phyloP scores from a whole-genome alignment of 2,329 filamentous ascomycete species.

The Ambrosiella xylebori region DNA sequence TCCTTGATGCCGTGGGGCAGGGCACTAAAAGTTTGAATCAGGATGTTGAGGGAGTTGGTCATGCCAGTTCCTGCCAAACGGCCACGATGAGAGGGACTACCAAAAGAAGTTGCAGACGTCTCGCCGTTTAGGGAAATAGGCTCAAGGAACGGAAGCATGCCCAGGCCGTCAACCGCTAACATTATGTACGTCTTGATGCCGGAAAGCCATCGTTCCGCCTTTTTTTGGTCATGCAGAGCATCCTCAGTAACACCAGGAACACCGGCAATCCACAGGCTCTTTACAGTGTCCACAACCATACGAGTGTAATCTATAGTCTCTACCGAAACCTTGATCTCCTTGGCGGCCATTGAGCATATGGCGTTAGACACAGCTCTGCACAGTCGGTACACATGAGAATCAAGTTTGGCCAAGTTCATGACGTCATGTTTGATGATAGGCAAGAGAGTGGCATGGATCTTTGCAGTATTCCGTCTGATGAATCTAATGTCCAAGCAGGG shows the following conservation, averaged over 20 bases:
- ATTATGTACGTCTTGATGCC: conserved; percentile 35
- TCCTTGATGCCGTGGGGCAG: conserved; percentile 31
- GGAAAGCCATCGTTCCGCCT: conserved; percentile 34
- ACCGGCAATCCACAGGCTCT: conserved; percentile 22
- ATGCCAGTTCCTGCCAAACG: not conserved
- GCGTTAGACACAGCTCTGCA: conserved; percentile 4
- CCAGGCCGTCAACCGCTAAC: conserved; percentile 33
- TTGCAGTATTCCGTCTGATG: conserved; percentile 54
- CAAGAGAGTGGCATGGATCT: conserved; percentile 45
- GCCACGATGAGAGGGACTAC: not conserved
- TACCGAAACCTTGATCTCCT: conserved; percentile 76
- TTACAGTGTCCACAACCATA: conserved; percentile 7
- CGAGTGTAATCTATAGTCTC: conserved; percentile 64
- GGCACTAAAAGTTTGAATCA: conserved; percentile 43
- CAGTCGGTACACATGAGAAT: conserved; percentile 25
- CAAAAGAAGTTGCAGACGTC: conserved; percentile 17
- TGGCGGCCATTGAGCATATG: conserved; percentile 21
- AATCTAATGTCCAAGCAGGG: conserved; percentile 72
- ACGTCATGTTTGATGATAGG: conserved; percentile 46
- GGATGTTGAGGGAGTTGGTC: conserved; percentile 28
- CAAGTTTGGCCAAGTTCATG: conserved; percentile 41
- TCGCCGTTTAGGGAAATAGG: conserved; percentile 34
- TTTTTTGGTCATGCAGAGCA: conserved; percentile 17
- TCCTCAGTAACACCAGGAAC: conserved; percentile 22
- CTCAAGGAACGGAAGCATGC: conserved; percentile 45